Evolutionary conservation across 2,329 filamentous ascomycete species (phyloP).

Genomic region (Fonsecaea erecta): DNA sequence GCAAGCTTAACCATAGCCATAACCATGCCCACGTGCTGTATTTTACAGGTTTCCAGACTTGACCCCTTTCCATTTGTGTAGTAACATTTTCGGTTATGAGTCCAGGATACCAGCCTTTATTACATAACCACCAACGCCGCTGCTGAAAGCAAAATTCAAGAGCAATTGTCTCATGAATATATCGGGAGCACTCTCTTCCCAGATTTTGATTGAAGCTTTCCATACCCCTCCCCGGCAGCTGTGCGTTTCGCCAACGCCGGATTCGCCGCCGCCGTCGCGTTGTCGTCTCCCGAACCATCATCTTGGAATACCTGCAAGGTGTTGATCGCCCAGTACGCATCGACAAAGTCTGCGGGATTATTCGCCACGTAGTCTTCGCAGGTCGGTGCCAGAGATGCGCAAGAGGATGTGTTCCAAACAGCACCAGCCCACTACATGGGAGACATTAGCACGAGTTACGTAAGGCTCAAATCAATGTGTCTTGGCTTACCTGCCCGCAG

Average conservation of each 20-base stretch:
- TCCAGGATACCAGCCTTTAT: neutral
- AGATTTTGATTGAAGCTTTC: constrained; percentile 11
- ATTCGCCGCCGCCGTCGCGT: neutral
- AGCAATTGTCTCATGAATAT: constrained; percentile 7
- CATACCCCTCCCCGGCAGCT: neutral
- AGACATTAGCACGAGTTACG: neutral
- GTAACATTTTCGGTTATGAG: neutral
- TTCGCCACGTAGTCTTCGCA: constrained; percentile 73
- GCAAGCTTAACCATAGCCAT: too few relatives aligned
- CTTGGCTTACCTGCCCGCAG: constrained; percentile 50
- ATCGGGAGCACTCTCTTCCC: constrained; percentile 15
- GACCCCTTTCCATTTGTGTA: neutral
- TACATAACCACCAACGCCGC: constrained; percentile 43
- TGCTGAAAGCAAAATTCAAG: constrained; percentile 10
- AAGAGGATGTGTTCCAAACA: constrained; percentile 45
- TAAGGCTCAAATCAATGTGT: neutral
- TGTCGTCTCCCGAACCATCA: constrained; percentile 19
- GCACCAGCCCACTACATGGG: constrained; percentile 31
- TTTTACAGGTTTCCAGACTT: too few relatives aligned
- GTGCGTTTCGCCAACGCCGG: neutral
- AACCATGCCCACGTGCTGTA: too few relatives aligned
- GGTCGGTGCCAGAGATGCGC: constrained; percentile 62
- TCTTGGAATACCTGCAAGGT: constrained; percentile 67
- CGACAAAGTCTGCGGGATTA: constrained; percentile 68
- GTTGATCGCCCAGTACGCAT: constrained; percentile 76